Conservation (phyloP, 805 yeast species). For the Ogataea trehaloabstinens region DNA sequence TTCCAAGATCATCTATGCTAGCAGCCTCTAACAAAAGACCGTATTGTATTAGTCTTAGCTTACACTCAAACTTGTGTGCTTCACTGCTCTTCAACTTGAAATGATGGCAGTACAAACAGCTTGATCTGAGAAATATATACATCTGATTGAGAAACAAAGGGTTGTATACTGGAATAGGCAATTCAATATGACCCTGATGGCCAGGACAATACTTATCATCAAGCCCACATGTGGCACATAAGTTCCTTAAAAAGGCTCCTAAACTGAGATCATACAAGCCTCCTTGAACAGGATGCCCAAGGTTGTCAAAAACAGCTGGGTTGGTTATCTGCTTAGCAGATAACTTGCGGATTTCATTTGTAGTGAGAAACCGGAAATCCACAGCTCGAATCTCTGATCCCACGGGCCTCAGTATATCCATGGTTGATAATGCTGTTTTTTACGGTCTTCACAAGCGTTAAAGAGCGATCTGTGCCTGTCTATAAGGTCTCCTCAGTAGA, state of each 20-base stretch:
- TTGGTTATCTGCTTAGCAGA: conserved; percentile 95
- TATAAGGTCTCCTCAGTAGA: background rate
- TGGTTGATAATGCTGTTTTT: conserved; percentile 32
- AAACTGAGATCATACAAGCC: conserved; percentile 94
- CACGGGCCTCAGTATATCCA: conserved; percentile 96
- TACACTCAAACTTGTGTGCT: conserved; percentile 73
- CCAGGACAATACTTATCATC: conserved; percentile 97
- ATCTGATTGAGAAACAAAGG: conserved; percentile 92
- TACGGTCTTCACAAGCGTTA: background rate
- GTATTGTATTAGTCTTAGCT: conserved; percentile 77
- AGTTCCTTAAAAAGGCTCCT: conserved; percentile 87
- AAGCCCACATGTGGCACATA: conserved; percentile 93
- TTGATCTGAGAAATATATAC: conserved; percentile 75
- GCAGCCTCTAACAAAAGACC: conserved; percentile 81
- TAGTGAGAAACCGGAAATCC: conserved; percentile 82
- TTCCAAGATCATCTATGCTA: conserved; percentile 64
- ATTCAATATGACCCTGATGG: conserved; percentile 95
- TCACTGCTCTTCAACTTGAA: conserved; percentile 71
- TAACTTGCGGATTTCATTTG: conserved; percentile 77
- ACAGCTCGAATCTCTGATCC: conserved; percentile 92
- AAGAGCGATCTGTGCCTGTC: background rate
- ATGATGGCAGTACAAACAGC: conserved; percentile 88
- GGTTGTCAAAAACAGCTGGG: conserved; percentile 91
- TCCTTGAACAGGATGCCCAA: conserved; percentile 93
- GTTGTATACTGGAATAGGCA: conserved; percentile 93